Percentiles rank a stretch among this genome's conserved stretches.
phyloP scores from a whole-genome alignment of 768 basidiomycete species.

The Cystoderma amianthinum region DNA sequence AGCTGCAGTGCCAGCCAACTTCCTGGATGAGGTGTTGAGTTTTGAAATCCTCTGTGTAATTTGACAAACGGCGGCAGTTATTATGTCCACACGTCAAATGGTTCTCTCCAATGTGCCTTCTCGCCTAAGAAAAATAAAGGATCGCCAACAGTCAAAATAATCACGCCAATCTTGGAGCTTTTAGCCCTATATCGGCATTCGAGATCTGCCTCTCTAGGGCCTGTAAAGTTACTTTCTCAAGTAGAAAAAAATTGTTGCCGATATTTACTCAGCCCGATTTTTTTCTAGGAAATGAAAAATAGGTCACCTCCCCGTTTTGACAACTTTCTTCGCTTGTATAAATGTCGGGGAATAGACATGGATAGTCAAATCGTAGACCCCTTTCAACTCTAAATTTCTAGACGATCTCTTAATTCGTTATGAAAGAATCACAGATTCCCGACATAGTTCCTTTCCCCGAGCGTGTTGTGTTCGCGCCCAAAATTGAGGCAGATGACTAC shows the following conservation, averaged over 20 bases:
- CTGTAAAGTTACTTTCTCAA: conserved; percentile 13
- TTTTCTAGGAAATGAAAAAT: conserved; percentile 18
- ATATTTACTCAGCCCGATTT: conserved; percentile 15
- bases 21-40: conserved; percentile 9
- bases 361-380: background rate
- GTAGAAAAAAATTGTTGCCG: conserved; percentile 11
- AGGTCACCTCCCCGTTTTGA: conserved; percentile 17
- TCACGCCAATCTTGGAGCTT: conserved; percentile 28
- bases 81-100: conserved; percentile 20
- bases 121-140: conserved; percentile 7
- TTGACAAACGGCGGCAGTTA: conserved; percentile 17
- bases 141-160: conserved; percentile 10
- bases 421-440: background rate
- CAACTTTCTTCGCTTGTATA: background rate
- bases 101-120: no score
- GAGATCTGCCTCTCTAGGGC: conserved; percentile 17
- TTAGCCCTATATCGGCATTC: conserved; percentile 17
- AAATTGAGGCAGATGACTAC: no score
- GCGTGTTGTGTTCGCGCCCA: no score
- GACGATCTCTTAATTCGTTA: background rate
- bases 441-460: background rate
- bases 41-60: background rate
- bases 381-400: background rate
- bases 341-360: background rate
- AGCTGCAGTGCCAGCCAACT: conserved; percentile 7